Evolutionary conservation across 1,139 yeast genomes (phyloP), one percentile per base, ranked within the genome.

Genomic region (Blastobotrys ciferrii): DNA sequence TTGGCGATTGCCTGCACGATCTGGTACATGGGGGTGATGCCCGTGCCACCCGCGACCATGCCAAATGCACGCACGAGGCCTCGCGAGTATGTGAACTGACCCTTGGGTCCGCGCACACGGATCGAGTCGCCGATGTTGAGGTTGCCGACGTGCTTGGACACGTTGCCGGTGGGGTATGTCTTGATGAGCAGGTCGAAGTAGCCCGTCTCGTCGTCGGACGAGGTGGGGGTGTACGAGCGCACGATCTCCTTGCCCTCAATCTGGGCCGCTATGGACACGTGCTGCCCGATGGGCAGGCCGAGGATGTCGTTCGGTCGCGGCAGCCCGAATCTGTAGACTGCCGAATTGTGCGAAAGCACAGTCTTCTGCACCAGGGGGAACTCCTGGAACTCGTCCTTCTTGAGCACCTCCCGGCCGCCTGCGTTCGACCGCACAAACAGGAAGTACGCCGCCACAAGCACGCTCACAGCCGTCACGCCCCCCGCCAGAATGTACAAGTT

Each of bases 1-100:
- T 75, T 74, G 60, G 86, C 81, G 59, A 89, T 83, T 46, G 89
- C 89, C 59, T 83, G 81, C 59, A 89, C 77, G 64, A 89, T 85
- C 73, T 89, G 96, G 70, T 82, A 86, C 82, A 91, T 87, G 60
- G 98, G 98, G 30, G 97, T 86, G 62, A 89, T 86, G 59, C 96
- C 97, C 41, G 95, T 86, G 64, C 98, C 98, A 60, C 96, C 96
- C 38, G 96, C 96, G 58, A 92, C 82, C 89, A 92, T 89, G 50
- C 85, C 86, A 58, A 87, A 79, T 49, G 79, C 76, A 53, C 79
- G 74, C 56, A 81, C 84, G 78, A 86, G 84, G 68, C 88, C 88
- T 59, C 95, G 88, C 49, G 81, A 75, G 72, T 91, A 91, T 53
- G 82, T 79, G 76, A 88, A 91, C 61, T 83, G 82, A 5, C 98